These are phyloP conservation scores for Nakazawaea ishiwadae DNA, from an alignment of 805 yeast genomes.

Conservation along the genomic window DNA sequence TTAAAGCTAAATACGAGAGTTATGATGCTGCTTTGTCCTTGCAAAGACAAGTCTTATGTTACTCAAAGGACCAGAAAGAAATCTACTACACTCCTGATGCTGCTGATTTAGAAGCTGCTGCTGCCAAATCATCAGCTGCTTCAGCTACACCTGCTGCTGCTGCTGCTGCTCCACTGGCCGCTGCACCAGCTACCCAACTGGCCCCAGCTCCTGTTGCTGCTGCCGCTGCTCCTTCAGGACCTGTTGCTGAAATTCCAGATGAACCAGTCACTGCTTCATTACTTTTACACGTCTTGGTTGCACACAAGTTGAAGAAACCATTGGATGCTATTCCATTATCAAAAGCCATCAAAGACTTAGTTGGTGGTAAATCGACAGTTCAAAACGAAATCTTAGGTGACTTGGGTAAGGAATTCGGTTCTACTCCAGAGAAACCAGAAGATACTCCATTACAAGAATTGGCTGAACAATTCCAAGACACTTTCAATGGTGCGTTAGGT, in stretches of 20 bases:
- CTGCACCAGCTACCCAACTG: slow-evolving; percentile 53
- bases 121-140: slow-evolving; percentile 28
- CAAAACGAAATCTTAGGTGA: slow-evolving; percentile 99
- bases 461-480: slow-evolving; percentile 92
- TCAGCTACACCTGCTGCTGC: slow-evolving; percentile 47
- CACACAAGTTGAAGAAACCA: slow-evolving; percentile 92
- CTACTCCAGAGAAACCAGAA: slow-evolving; percentile 98
- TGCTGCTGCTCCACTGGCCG: slow-evolving; percentile 51
- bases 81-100: slow-evolving; percentile 92
- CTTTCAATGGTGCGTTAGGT: slow-evolving; percentile 85
- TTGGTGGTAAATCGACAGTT: slow-evolving; percentile 97
- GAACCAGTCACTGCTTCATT: slow-evolving; percentile 84
- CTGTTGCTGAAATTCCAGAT: slow-evolving; percentile 82
- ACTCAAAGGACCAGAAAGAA: slow-evolving; percentile 93
- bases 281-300: slow-evolving; percentile 83
- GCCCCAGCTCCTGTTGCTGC: slow-evolving; percentile 53
- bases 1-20: slow-evolving; percentile 92
- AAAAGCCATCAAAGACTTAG: slow-evolving; percentile 94
- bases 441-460: slow-evolving; percentile 95
- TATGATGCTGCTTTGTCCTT: slow-evolving; percentile 95
- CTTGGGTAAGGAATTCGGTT: slow-evolving; percentile 95
- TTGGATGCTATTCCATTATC: slow-evolving; percentile 80
- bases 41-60: slow-evolving; percentile 91
- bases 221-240: slow-evolving; percentile 69
- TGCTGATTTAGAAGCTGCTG: slow-evolving; percentile 39